A percentile compares a stretch with the other conserved stretches of the same genome.
These are phyloP conservation scores for Pythium phragmiticola DNA, from an alignment of 352 stramenopile species.

Conservation along the genomic window DNA sequence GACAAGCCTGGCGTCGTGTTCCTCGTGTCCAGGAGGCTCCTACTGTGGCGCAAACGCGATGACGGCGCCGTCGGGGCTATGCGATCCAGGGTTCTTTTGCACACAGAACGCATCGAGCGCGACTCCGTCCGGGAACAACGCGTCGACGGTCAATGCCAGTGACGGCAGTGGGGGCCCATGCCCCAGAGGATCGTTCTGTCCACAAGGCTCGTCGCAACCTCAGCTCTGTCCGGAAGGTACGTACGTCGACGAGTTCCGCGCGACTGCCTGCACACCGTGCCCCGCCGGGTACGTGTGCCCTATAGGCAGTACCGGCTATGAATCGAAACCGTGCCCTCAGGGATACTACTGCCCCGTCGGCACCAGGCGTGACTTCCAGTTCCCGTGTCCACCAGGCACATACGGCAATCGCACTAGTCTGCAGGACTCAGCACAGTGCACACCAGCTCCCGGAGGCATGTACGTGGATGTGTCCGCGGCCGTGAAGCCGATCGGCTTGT, in stretches of 20 bases:
- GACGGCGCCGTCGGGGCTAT: conserved; percentile 51
- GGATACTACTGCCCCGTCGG: conserved; percentile 83
- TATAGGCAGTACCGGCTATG: conserved; percentile 42
- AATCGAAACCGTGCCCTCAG: conserved; percentile 54
- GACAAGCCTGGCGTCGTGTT: conserved; percentile 59
- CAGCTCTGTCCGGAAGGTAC: conserved; percentile 55
- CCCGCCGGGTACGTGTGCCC: conserved; percentile 35
- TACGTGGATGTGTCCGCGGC: conserved; percentile 55
- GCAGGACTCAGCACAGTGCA: conserved; percentile 52
- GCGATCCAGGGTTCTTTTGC: conserved; percentile 85
- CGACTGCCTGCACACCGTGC: conserved; percentile 31
- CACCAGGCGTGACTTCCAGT: conserved; percentile 51
- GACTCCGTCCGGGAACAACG: conserved; percentile 40
- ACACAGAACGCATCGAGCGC: conserved; percentile 37
- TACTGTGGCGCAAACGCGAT: conserved; percentile 52
- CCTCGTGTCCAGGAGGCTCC: conserved; percentile 55
- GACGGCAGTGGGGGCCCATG: conserved; percentile 37
- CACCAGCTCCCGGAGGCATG: conserved; percentile 59
- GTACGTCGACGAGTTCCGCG: conserved; percentile 52
- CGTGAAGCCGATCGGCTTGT: conserved; percentile 48
- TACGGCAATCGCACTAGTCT: conserved; percentile 62
- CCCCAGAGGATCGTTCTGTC: conserved; percentile 73
- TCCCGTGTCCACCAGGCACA: conserved; percentile 75
- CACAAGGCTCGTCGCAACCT: conserved; percentile 61
- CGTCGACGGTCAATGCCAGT: neutral